Evolutionary conservation across 75 land plant genomes (phyloP).

Genomic region (Selaginella moellendorffii): DNA sequence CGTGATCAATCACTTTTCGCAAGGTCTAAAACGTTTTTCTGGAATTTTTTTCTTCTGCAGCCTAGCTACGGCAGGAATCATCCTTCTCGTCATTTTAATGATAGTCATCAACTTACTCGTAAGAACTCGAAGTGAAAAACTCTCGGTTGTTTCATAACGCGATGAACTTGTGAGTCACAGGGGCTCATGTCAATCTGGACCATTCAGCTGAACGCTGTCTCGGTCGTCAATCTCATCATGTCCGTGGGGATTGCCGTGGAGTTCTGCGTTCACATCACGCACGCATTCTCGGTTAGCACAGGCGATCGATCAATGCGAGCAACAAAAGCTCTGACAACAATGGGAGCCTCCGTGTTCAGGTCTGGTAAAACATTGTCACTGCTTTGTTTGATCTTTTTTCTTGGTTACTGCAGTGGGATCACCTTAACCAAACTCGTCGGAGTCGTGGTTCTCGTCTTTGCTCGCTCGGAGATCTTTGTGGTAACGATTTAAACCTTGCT

Average conservation of each 20-base stretch:
- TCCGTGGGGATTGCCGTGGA: conserved; percentile 87
- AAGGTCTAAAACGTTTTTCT: neutral
- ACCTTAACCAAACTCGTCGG: conserved; percentile 90
- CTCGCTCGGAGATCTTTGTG: conserved; percentile 87
- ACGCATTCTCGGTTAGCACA: conserved; percentile 68
- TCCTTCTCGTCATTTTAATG: neutral
- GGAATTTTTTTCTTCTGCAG: neutral
- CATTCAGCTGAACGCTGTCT: conserved; percentile 87
- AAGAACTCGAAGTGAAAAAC: no score
- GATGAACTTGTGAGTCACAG: no score
- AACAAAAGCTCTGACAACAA: conserved; percentile 57
- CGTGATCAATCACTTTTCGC: conserved; percentile 7
- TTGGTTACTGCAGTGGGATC: conserved; percentile 62
- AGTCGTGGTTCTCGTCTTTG: conserved; percentile 73
- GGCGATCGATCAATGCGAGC: conserved; percentile 51
- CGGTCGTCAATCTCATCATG: conserved; percentile 91
- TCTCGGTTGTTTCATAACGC: no score
- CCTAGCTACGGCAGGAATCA: neutral
- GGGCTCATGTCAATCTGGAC: conserved; percentile 71
- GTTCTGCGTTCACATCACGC: conserved; percentile 93
- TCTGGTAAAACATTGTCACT: no score
- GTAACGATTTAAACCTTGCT: neutral
- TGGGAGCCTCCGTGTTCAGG: conserved; percentile 99
- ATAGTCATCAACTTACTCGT: neutral
- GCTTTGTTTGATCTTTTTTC: neutral